Conservation (phyloP, 1,284 basidiomycete species). For the Garcileccinum viscosum region DNA sequence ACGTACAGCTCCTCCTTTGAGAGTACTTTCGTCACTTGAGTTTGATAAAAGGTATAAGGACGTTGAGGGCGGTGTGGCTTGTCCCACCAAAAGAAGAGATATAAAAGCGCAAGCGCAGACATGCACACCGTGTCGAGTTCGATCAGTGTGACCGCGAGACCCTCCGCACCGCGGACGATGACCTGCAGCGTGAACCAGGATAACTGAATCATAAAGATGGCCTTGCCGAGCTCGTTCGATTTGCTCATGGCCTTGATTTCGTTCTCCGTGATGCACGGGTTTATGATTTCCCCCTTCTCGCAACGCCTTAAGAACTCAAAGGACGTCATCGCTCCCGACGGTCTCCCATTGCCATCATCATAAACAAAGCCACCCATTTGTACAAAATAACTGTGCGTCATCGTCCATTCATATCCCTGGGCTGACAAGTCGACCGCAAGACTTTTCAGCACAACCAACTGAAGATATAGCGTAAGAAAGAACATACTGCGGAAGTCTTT, state of each 20-base stretch:
- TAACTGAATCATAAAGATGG: neutral
- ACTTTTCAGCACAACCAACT: neutral
- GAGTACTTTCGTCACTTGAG: neutral
- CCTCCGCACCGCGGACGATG: neutral
- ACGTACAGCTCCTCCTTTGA: neutral
- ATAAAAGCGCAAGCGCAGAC: neutral
- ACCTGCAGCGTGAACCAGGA: neutral
- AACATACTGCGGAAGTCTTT: neutral
- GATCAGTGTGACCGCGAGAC: neutral
- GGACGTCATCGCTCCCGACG: neutral
- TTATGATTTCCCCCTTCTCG: neutral
- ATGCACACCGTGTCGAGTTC: neutral
- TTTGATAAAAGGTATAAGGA: neutral
- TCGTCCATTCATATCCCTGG: neutral
- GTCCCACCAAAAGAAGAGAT: neutral
- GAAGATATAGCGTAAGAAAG: neutral
- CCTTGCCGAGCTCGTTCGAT: neutral
- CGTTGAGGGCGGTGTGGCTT: neutral
- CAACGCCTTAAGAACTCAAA: neutral
- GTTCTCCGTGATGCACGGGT: neutral
- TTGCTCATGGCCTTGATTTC: neutral
- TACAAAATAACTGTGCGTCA: neutral
- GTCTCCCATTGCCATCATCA: neutral
- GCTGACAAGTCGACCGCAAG: neutral
- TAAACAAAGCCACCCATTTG: neutral